Evolutionary conservation across 2,329 filamentous ascomycete species (phyloP), one percentile per base, ranked within the genome.

Genomic region (Helicocarpus griseus): DNA sequence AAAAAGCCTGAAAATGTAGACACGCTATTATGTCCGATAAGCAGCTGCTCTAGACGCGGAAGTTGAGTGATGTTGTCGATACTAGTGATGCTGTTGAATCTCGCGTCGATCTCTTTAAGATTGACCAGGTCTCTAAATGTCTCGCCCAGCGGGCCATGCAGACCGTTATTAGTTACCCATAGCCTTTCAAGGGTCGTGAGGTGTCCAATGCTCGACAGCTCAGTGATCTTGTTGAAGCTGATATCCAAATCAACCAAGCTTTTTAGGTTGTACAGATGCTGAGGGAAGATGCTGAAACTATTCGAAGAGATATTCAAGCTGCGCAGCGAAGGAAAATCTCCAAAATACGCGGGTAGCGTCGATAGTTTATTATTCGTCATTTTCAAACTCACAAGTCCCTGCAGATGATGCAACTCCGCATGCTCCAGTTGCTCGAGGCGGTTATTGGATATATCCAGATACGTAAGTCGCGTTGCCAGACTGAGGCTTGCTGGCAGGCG

Each of bases 381-480:
- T 63, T 93, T 95, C 60, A 98, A 78, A 67, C 91, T 95, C 53
- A 95, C 78, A 35, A 98, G 74, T 21, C 85, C 84, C 19, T 79
- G 78, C 13, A 97, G 73, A 49, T 80, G 81, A 57, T 88, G 79
- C 36, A 98, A 77, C 52, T 93, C 85, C 3, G 89, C 88, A 60
- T 91, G 83, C 49, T 95, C 88, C 38, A 98, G 74, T 57, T 91
- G 82, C 62, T 96, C 89, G 21, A 98, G 71, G 53, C 87, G 79
- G 64, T 98, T 98, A 69, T 97, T 97, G 2, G 91, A 96, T 3
- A 96, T 84, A 65, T 98, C 93, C 55, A 98, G 77, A 62, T 89
- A 90, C 0, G 89, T 95, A 60, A 98, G 75, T 55, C 83, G 83
- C 57, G 75, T 83, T 24, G 93, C 91, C 59, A 90, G 77, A 57